phyloP scores from a whole-genome alignment of 2,329 filamentous ascomycete species.

The Hypoxylon sp. region DNA sequence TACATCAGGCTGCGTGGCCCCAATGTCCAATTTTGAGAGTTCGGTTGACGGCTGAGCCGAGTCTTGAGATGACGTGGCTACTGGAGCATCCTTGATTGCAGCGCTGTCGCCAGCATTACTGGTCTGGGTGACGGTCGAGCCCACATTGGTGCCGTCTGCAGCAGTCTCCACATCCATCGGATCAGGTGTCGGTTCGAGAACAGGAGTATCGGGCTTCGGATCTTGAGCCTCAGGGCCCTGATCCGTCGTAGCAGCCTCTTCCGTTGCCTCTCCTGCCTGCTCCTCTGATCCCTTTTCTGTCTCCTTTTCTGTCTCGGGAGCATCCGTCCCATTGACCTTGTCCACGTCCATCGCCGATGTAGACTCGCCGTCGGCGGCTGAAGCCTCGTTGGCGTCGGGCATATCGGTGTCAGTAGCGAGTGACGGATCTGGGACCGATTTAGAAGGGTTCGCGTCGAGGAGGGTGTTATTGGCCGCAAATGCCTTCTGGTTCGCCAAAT shows the following conservation, averaged over 20 bases:
- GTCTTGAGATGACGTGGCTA: constrained; percentile 44
- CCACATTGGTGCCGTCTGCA: constrained; percentile 19
- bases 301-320: constrained; percentile 5
- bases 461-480: constrained; percentile 36
- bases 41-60: constrained; percentile 44
- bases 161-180: constrained; percentile 45
- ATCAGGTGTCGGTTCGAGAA: constrained; percentile 23
- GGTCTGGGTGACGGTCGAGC: constrained; percentile 34
- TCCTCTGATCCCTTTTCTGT: too few relatives aligned
- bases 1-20: constrained; percentile 38
- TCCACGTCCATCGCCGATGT: neutral
- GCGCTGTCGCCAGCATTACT: constrained; percentile 38
- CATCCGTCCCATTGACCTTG: neutral
- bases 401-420: constrained; percentile 26
- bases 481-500: constrained; percentile 35
- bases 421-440: constrained; percentile 16
- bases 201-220: constrained; percentile 1
- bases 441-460: constrained; percentile 25
- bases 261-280: too few relatives aligned
- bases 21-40: constrained; percentile 45
- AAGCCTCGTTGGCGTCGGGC: constrained; percentile 31
- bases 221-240: constrained; percentile 15
- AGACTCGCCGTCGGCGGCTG: constrained; percentile 6
- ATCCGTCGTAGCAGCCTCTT: constrained; percentile 3
- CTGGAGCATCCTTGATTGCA: constrained; percentile 33